Evolutionary conservation across 2,329 filamentous ascomycete genomes (phyloP), one percentile per base, ranked within the genome.

Genomic region (Neonectria magnoliae): DNA sequence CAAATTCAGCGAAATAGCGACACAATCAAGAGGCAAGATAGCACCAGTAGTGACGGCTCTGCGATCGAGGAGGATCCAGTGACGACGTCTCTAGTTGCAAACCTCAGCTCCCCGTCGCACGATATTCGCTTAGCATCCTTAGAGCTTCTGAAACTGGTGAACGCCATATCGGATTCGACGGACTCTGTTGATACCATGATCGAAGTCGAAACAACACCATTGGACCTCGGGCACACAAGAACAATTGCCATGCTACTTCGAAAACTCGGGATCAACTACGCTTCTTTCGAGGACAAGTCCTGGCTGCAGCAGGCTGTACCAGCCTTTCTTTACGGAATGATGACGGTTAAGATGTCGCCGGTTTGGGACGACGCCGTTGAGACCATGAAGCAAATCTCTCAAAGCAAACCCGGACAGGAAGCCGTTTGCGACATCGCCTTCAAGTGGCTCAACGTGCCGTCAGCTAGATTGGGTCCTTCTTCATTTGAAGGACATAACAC

Each of bases 351-450:
- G 70, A 84, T 98, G 68, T 88, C 94, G 1, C 93, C 93, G 38
- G 84, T 97, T 6, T 98, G 95, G 93, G 93, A 97, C 65, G 93
- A 97, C 72, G 88, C 93, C 1, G 88, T 91, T 55, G 87, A 89
- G 59, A 89, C 92, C 1, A 81, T 99, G 73, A 91, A 93, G 73
- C 85, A 90, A 56, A 89, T 99, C 58, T 87, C 90, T 20, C 86
- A 92, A 69, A 86, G 85, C 22, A 90, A 91, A 68, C 79, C 82
- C 42, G 93, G 93, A 22, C 94, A 98, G 75, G 89, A 91, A 33
- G 82, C 86, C 18, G 85, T 98, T 41, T 88, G 90, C 2, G 84
- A 88, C 3, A 82, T 95, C 56, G 90, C 91, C 0, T 93, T 98
- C 73, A 83, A 87, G 57, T 98, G 95, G 94, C 81, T 98, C 5